Evolutionary conservation across 225 moss, liverwort and hornwort species (phyloP), one percentile per base, ranked within the genome.

Genomic region (Thuidium tamariscinum): DNA sequence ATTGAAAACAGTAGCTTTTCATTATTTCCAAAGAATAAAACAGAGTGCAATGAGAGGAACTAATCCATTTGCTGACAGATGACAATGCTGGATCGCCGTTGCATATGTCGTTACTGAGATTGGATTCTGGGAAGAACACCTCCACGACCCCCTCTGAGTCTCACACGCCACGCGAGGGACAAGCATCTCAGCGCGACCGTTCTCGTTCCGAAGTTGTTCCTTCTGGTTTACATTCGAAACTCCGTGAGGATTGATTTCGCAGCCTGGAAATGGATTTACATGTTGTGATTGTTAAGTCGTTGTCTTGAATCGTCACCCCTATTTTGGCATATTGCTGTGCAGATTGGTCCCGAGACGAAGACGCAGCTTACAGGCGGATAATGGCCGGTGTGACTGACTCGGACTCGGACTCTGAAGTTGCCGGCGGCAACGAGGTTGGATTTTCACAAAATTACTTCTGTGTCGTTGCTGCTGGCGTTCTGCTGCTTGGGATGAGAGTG

Each of bases 331-430:
- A 48, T 77, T 77, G 39, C n/a, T 84, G 65, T 88, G 67, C 87
- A 93, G 93, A 92, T 89, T 92, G 92, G 92, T 89, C 90, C 64
- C 86, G 85, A n/a, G 89, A 92, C 37, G 92, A 92, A 70, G 93
- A 90, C 82, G 82, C 86, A 82, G 86, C 88, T 55, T 90, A 93
- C 71, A 89, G 74, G 71, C 87, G 88, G 77, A 74, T 93, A 70
- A 85, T 92, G 89, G 85, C 72, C 29, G 90, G 86, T 82, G 84
- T 79, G 77, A 56, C 63, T 82, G 90, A 90, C 80, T 86, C 84
- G 46, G 92, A 84, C 69, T 62, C 69, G 34, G 92, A 90, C 74
- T 84, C 92, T 54, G 90, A 92, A 70, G 82, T 82, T 69, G 82
- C 49, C 52, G 74, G 69, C 70, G 82, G 84, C 80, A 79, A 68